Evolutionary conservation across 2,329 filamentous ascomycete genomes (phyloP), one percentile per base, ranked within the genome.

Genomic region (Lachnellula suecica): DNA sequence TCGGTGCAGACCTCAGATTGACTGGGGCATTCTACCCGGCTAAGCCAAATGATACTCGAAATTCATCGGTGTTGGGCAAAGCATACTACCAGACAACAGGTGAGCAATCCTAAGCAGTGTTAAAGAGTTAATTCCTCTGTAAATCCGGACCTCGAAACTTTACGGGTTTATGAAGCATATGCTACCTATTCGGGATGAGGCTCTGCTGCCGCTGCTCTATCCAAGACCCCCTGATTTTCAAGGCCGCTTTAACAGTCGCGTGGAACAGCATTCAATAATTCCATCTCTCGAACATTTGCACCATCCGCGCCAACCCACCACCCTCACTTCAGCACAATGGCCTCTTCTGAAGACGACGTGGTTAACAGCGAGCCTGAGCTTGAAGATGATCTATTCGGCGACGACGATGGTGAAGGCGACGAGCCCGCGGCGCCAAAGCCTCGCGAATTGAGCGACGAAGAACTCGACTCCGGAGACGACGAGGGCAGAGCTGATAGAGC

Each of bases 401-500:
- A 83, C 52, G 80, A 78, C 47, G 79, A 73, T 35, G 71, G 78
- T 48, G 79, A 73, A 37, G 71, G 68, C 4, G 58, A 52, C 31
- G 52, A 48, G 38, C 42, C 34, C 15, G 54, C 58, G 24, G 52
- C 58, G 40, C 64, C 66, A 43, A 61, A 64, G 41, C 37, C 49
- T 4, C 73, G 75, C 53, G 69, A 74, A 54, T 69, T 82, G 38
- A 78, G 80, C 57, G 79, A 88, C 60, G 81, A 83, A 53, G 83
- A 86, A 63, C 70, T 83, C 59, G 79, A 82, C 60, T 79, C 84
- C 46, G 79, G 84, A 53, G 78, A 84, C 65, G 84, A 84, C 60
- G 79, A 82, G 61, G 79, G 77, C 42, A 74, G 85, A 17, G 79
- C 80, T 63, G 87, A 91, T 63, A 81, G 84, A 58, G 79, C 81